These are phyloP conservation scores for Scedosporium aurantiacum DNA, from an alignment of 2,329 filamentous ascomycete species.

Conservation along the genomic window DNA sequence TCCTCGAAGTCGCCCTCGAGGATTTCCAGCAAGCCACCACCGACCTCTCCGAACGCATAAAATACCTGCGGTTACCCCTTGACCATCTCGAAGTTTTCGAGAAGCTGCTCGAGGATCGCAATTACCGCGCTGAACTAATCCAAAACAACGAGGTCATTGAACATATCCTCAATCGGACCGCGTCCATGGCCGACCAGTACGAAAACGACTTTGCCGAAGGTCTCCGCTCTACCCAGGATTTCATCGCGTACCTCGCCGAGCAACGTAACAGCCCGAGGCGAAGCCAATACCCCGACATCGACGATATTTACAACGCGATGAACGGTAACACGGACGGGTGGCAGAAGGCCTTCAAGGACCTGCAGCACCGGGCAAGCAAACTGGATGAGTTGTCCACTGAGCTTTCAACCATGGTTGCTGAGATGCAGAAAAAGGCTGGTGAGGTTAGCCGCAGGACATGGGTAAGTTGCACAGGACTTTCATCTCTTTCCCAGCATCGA, in stretches of 20 bases:
- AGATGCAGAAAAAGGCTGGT: conserved; percentile 78
- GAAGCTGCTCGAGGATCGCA: conserved; percentile 73
- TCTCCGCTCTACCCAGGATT: conserved; percentile 61
- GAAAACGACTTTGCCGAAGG: conserved; percentile 72
- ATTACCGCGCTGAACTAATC: conserved; percentile 71
- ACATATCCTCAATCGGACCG: conserved; percentile 73
- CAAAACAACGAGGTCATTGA: conserved; percentile 86
- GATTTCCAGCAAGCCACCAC: conserved; percentile 68
- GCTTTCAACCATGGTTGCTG: conserved; percentile 65
- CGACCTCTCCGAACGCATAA: conserved; percentile 71
- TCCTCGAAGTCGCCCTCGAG: conserved; percentile 74
- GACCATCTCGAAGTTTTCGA: conserved; percentile 75
- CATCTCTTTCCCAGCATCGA: too few species aligned
- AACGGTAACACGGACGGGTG: conserved; percentile 86
- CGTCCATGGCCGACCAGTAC: conserved; percentile 62
- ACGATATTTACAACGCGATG: conserved; percentile 79
- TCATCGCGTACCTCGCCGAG: conserved; percentile 62
- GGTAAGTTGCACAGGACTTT: conserved; percentile 35
- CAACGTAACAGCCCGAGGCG: conserved; percentile 53
- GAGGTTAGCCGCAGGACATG: conserved; percentile 69
- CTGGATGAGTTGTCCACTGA: conserved; percentile 60
- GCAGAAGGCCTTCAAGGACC: conserved; percentile 66
- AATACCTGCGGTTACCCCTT: conserved; percentile 72
- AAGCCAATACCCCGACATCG: conserved; percentile 49
- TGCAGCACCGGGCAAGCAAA: conserved; percentile 61